Evolutionary conservation across 2,329 filamentous ascomycete species (phyloP).

Genomic region (Aspergillus carbonarius): DNA sequence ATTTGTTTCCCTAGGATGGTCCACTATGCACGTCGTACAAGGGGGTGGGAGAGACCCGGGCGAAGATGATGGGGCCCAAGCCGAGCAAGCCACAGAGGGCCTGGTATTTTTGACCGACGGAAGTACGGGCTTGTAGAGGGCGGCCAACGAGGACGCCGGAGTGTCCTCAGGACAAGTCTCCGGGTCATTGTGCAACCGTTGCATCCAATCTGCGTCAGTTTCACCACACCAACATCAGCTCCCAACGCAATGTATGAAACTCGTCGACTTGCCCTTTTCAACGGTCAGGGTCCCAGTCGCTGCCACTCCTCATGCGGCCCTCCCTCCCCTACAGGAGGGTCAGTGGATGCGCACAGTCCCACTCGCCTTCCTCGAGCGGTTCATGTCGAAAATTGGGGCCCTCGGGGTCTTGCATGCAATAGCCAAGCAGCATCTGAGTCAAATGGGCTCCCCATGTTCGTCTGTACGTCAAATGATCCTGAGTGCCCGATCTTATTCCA

Average conservation of each 20-base stretch:
- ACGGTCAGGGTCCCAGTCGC: constrained; percentile 2
- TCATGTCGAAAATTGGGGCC: background rate
- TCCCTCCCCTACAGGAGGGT: constrained; percentile 1
- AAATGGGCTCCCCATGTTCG: constrained; percentile 4
- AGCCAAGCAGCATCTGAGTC: constrained; percentile 4
- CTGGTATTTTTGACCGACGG: constrained; percentile 1
- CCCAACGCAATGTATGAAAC: constrained; percentile 9
- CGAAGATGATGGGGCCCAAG: constrained; percentile 5
- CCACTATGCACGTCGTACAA: constrained; percentile 25
- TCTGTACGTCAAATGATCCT: constrained; percentile 10
- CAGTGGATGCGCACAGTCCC: background rate
- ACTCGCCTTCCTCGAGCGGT: constrained; percentile 4
- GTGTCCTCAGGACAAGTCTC: constrained; percentile 11
- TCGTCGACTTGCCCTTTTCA: constrained; percentile 1
- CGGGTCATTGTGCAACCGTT: constrained; percentile 15
- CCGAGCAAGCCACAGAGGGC: constrained; percentile 12
- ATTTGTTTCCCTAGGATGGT: constrained; percentile 6
- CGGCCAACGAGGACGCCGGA: constrained; percentile 14
- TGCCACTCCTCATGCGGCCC: background rate
- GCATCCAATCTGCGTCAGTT: constrained; percentile 18
- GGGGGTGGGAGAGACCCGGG: constrained; percentile 14
- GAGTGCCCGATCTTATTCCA: constrained; percentile 3
- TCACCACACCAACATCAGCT: constrained; percentile 10
- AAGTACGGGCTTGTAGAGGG: constrained; percentile 4
- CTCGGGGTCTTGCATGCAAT: constrained; percentile 2